phyloP scores from a whole-genome alignment of 805 yeast genomes.

The Ogataea angusta region DNA sequence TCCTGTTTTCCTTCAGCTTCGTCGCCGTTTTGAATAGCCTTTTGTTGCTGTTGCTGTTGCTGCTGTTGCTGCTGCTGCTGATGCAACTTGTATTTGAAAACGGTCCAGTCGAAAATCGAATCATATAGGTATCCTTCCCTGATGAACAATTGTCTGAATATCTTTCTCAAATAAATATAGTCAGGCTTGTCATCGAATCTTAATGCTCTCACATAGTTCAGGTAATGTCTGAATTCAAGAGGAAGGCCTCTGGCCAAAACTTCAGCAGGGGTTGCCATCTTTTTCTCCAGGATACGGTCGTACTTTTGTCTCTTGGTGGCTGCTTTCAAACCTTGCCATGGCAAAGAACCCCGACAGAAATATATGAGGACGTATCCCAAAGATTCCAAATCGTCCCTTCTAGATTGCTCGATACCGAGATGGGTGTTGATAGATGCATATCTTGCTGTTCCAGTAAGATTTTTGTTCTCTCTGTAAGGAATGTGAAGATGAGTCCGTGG shows the following conservation, averaged over 20 bases:
- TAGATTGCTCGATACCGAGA: conserved; percentile 92
- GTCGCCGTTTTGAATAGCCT: conserved; percentile 15
- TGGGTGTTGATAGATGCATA: conserved; percentile 95
- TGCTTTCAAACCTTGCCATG: conserved; percentile 98
- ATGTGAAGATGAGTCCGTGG: conserved; percentile 92
- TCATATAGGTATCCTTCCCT: conserved; percentile 89
- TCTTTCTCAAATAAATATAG: conserved; percentile 79
- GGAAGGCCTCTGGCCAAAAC: conserved; percentile 90
- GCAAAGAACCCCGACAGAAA: conserved; percentile 92
- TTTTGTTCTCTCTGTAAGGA: conserved; percentile 94
- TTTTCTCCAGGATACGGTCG: conserved; percentile 93
- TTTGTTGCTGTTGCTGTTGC: conserved; percentile 22
- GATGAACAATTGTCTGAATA: conserved; percentile 84
- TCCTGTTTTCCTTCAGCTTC: conserved; percentile 21
- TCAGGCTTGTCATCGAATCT: conserved; percentile 97
- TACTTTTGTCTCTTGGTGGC: conserved; percentile 96
- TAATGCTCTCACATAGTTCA: conserved; percentile 84
- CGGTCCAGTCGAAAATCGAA: conserved; percentile 95
- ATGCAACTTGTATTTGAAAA: conserved; percentile 69
- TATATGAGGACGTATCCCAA: conserved; percentile 92
- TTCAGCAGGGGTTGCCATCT: conserved; percentile 85
- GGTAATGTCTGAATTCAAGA: conserved; percentile 79
- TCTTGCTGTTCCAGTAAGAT: conserved; percentile 95
- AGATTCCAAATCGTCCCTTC: conserved; percentile 95
- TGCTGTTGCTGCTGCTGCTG: conserved; percentile 42